Base-by-base conservation (phyloP, 2,329 filamentous ascomycete species). In the Aspergillus niger region DNA sequence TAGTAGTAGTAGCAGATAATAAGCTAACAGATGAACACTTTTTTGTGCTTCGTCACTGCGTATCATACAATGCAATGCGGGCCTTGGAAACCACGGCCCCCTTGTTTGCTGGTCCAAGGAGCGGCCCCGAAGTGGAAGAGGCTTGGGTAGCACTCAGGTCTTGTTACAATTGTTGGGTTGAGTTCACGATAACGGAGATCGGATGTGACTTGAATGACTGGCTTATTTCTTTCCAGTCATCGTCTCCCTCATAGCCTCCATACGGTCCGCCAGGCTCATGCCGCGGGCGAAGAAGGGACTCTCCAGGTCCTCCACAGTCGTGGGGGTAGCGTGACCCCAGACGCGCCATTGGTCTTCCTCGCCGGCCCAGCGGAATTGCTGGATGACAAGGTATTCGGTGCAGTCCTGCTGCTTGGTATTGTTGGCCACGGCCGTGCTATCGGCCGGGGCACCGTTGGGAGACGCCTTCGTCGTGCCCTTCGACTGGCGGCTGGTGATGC, bases 311-410 rank as follows among this genome's bases (percentile, higher is more conserved):
- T 76, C 68, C 52, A 80, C 50, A 17, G 72, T 77, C 7, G 76
- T 80, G 61, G 81, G 78, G 28, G 75, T 74, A 49, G 76, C 67
- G 58, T 77, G 76, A 3, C 82, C 82, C 82, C 82, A 84, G 54
- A 83, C 69, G 63, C 76, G 79, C 82, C 82, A 85, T 15, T 74
- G 69, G 11, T 73, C 72, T 43, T 79, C 72, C 61, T 77, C 71
- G 8, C 79, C 77, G 30, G 72, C 72, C 68, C 77, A 73, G 38
- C 77, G 68, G 36, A 79, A 63, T 68, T 79, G 77, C 72, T 84
- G 82, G 24, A 84, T 66, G 13, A 84, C 82, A 30, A 84, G 66
- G 62, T 84, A 83, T 68, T 85, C 82, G 2, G 72, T 75, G 62
- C 76, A 76, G 63, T 78, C 76, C 69, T 78, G 78, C 55, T 74